Evolutionary conservation across 2,329 filamentous ascomycete genomes (phyloP).

Genomic region (Trichoderma brevicompactum): DNA sequence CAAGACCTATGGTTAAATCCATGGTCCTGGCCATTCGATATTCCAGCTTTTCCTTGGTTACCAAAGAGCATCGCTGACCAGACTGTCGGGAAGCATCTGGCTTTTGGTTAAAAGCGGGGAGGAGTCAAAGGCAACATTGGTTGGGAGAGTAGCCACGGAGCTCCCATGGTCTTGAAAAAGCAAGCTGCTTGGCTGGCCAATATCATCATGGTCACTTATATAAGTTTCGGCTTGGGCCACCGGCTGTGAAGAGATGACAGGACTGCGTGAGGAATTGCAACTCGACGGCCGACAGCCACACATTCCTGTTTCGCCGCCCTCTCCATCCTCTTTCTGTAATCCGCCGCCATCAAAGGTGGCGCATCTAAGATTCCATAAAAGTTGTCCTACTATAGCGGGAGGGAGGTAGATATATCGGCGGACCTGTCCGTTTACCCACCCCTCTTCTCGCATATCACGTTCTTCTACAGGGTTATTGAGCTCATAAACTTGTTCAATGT

Average conservation of each 20-base stretch:
- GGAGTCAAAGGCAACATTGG: constrained; percentile 31
- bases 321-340: background rate
- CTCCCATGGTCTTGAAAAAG: constrained; percentile 37
- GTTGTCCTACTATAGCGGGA: constrained; percentile 60
- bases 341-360: constrained; percentile 46
- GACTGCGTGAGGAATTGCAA: background rate
- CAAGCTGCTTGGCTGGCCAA: constrained; percentile 34
- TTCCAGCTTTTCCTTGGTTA: constrained; percentile 45
- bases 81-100: constrained; percentile 57
- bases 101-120: constrained; percentile 58
- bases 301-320: constrained; percentile 33
- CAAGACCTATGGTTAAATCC: too few relatives aligned
- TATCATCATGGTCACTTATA: background rate
- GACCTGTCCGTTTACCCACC: constrained; percentile 58
- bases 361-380: constrained; percentile 62
- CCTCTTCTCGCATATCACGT: constrained; percentile 56
- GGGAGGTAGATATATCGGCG: constrained; percentile 58
- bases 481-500: constrained; percentile 57
- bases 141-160: constrained; percentile 29
- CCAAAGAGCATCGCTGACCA: constrained; percentile 44
- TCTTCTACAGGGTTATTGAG: constrained; percentile 63
- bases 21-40: constrained; percentile 41
- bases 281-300: background rate
- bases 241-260: background rate
- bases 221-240: background rate